Evolutionary conservation across 2,329 filamentous ascomycete species (phyloP), one percentile per base, ranked within the genome.

Genomic region (Xylaria sp.): DNA sequence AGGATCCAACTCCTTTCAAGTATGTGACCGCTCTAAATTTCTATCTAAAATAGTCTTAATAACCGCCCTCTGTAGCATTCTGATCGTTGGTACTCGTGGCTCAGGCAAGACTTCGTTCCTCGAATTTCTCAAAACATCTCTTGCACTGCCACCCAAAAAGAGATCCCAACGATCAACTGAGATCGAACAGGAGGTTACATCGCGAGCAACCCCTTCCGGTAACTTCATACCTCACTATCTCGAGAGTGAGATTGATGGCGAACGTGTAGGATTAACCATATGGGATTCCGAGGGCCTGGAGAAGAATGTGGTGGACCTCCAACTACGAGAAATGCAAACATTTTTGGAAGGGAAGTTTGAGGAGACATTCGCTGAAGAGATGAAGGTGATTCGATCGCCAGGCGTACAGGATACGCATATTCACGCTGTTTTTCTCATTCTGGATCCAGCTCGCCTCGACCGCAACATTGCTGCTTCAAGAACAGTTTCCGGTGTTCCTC

Each of bases 291-390:
- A 95, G 71, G 95, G 95, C 1, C 80, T 99, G 57, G 94, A 99
- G 78, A 96, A 94, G 83, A 95, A 92, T 71, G 87, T 98, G 35
- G 93, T 97, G 53, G 95, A 98, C 75, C 85, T 98, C 67, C 95
- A 99, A 77, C 82, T 99, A 67, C 88, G 93, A 63, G 92, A 96
- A 74, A 93, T 98, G 82, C 89, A 90, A 33, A 85, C 90, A 8
- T 99, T 99, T 79, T 82, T 99, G 62, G 95, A 99, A 81, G 94
- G 90, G 81, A 98, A 98, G 77, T 99, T 99, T 70, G 94, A 99
- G 76, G 95, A 99, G 73, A 98, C 95, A 0, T 96, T 99, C 75
- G 87, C 87, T 49, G 95, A 99, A 78, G 95, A 99, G 81, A 96
- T 96, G 85, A 98, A 97, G 81, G 93, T 99, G 47, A 84, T 97